Evolutionary conservation across 371 early-diverging fungal genomes (phyloP).

Genomic region (Dinochytrium kinnereticum): DNA sequence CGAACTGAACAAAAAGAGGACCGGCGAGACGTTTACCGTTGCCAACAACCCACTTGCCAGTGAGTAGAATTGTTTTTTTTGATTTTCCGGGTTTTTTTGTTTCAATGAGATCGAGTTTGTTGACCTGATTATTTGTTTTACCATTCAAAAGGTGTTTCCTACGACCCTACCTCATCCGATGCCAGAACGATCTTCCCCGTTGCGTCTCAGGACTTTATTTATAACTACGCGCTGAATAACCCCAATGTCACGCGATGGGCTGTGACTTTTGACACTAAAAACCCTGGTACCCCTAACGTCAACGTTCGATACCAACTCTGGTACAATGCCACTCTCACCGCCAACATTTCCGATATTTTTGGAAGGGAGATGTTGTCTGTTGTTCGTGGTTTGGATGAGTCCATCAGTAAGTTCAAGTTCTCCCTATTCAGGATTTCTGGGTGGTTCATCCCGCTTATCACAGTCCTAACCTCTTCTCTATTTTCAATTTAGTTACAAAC

Average conservation of each 20-base stretch:
- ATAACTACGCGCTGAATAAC: slow-evolving; percentile 62
- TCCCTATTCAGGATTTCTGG: neutral
- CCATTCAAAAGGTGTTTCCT: neutral
- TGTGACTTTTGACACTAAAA: slow-evolving; percentile 42
- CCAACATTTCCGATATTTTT: slow-evolving; percentile 66
- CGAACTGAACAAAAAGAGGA: slow-evolving; percentile 48
- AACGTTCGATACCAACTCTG: slow-evolving; percentile 72
- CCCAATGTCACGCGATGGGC: slow-evolving; percentile 72
- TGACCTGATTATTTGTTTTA: neutral
- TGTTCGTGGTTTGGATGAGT: slow-evolving; percentile 70
- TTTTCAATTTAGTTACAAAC: slow-evolving; percentile 27
- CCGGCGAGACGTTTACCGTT: slow-evolving; percentile 38
- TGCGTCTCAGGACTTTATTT: slow-evolving; percentile 61
- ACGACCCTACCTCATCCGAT: slow-evolving; percentile 19
- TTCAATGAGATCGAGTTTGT: no score
- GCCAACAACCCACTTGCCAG: slow-evolving; percentile 1
- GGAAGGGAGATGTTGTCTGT: slow-evolving; percentile 61
- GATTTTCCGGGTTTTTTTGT: neutral
- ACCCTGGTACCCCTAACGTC: slow-evolving; percentile 34
- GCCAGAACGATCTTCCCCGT: slow-evolving; percentile 52
- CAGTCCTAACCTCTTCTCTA: slow-evolving; percentile 7
- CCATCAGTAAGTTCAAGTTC: slow-evolving; percentile 48
- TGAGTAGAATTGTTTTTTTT: neutral
- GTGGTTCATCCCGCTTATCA: neutral
- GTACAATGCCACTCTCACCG: slow-evolving; percentile 64